Base-by-base conservation (phyloP, 208 protist species). In the Acanthamoeba triangularis region DNA sequence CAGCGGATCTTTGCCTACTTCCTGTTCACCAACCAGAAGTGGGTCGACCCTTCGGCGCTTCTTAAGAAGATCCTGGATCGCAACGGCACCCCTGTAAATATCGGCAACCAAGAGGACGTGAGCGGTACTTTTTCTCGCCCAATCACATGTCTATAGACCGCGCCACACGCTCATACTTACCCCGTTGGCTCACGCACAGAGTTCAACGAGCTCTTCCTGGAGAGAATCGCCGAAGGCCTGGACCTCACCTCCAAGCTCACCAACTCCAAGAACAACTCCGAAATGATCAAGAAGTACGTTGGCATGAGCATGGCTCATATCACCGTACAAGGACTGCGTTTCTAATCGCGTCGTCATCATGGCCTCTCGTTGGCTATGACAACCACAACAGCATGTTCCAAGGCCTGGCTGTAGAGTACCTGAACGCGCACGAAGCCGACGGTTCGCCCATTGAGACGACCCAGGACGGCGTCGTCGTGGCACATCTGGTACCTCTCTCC, bases 151-250 rank as follows among this genome's bases (percentile, higher is more conserved):
- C 41, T 52, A 20, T 35, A 13, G 16, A 59, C 20, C 52, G 52
- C 0, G 18, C 16, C 52, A 59, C 52, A 28, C 16, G 5, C 33
- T 78, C 37, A 25, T 78, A 14, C 23, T 56, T 37, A 47, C 44
- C 44, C 7, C 44, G 44, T 47, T 47, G 44, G 7, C 44, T 13
- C 44, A 6, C 44, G 0, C 44, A 11, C 37, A 93, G 87, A 93
- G 74, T 93, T 93, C 59, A 93, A 93, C 63, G 87, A 93, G 33
- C 87, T 93, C 5, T 93, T 93, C 72, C 74, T 93, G 87, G 61
- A 65, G 20, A 67, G 87, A n/a, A 93, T 93, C 28, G 61, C 87
- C 13, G 87, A 93, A 33, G 87, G 87, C 11, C 37, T 93, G n/a
- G 87, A 93, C 59, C 47, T 93, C 41, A 93, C 87, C 28, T 35